These are phyloP conservation scores for Lasiodiplodia sp. DNA, from an alignment of 2,329 filamentous ascomycete genomes.

Conservation along the genomic window DNA sequence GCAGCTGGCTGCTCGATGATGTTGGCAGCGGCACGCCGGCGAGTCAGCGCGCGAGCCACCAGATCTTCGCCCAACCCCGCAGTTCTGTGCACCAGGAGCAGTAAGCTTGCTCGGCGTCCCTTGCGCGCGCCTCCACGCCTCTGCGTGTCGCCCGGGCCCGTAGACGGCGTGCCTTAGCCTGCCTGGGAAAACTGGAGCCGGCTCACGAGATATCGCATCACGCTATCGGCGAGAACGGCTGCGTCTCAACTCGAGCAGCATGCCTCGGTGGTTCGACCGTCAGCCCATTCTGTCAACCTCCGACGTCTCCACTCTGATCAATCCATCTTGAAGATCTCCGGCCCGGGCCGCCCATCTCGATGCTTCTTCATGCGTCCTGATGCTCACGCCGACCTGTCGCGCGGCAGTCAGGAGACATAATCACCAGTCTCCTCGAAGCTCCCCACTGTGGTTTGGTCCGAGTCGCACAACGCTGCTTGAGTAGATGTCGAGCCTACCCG, in stretches of 20 bases:
- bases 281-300: conserved; percentile 10
- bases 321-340: conserved; percentile 25
- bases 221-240: conserved; percentile 14
- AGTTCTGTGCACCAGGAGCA: conserved; percentile 14
- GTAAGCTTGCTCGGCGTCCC: conserved; percentile 16
- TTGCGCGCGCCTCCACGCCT: conserved; percentile 5
- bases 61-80: conserved; percentile 23
- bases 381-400: conserved; percentile 13
- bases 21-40: not conserved
- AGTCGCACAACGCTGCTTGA: not conserved
- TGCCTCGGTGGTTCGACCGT: conserved; percentile 21
- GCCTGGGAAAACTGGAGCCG: conserved; percentile 13
- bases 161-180: not conserved
- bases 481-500: not conserved
- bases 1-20: conserved; percentile 5
- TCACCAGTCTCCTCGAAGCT: not conserved
- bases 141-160: not conserved
- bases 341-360: conserved; percentile 24
- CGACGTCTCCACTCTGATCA: conserved; percentile 10
- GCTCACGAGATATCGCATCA: conserved; percentile 22
- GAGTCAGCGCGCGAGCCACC: conserved; percentile 23
- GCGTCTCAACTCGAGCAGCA: not conserved
- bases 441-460: not conserved
- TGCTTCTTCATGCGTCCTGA: conserved; percentile 16
- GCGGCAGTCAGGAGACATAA: conserved; percentile 12